These are phyloP conservation scores for Byssochlamys sp. DNA, from an alignment of 2,329 filamentous ascomycete genomes.

Conservation along the genomic window DNA sequence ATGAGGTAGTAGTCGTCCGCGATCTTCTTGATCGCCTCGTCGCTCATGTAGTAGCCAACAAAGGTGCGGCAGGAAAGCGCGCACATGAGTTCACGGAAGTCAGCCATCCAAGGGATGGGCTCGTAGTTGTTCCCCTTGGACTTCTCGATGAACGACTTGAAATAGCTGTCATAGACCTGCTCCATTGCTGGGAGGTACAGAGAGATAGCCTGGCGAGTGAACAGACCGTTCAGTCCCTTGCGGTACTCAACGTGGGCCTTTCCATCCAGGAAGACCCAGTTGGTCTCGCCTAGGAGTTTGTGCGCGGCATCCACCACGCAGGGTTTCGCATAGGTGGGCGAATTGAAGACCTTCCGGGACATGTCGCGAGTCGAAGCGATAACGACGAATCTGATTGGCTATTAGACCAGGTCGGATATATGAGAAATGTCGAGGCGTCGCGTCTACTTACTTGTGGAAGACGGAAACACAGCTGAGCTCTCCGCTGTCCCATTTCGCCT, in stretches of 20 bases:
- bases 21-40: slow-evolving; percentile 84
- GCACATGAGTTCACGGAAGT: slow-evolving; percentile 90
- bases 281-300: slow-evolving; percentile 82
- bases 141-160: slow-evolving; percentile 65
- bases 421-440: background rate
- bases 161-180: slow-evolving; percentile 81
- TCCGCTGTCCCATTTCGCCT: slow-evolving; percentile 83
- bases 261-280: slow-evolving; percentile 96
- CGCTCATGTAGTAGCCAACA: slow-evolving; percentile 86
- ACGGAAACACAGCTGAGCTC: slow-evolving; percentile 93
- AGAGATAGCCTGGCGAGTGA: slow-evolving; percentile 81
- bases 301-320: slow-evolving; percentile 90
- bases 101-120: slow-evolving; percentile 76
- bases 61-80: slow-evolving; percentile 95
- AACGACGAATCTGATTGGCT: slow-evolving; percentile 68
- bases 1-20: slow-evolving; percentile 95
- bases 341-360: slow-evolving; percentile 94
- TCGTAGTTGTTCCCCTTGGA: slow-evolving; percentile 63
- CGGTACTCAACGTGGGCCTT: slow-evolving; percentile 93
- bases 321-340: slow-evolving; percentile 81
- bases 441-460: slow-evolving; percentile 77
- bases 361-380: slow-evolving; percentile 92
- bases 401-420: background rate
- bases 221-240: slow-evolving; percentile 88
- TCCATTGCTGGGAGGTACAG: slow-evolving; percentile 85